phyloP scores from a whole-genome alignment of 192 early-diverging fungal genomes.

The Rhizophagus clarus region DNA sequence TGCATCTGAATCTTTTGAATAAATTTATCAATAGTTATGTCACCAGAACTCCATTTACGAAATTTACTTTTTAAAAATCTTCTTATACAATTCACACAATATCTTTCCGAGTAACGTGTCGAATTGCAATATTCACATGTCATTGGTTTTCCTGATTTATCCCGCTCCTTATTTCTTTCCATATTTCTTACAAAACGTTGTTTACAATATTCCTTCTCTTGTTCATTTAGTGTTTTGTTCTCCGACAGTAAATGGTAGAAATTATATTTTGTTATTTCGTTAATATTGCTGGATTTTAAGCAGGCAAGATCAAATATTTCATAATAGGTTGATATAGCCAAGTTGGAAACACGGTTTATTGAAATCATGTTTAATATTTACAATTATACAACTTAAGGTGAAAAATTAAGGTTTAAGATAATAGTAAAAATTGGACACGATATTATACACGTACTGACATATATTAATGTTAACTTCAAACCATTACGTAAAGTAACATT shows the following conservation, averaged over 20 bases:
- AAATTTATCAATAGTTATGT: not conserved
- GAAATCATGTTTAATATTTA: too few species aligned
- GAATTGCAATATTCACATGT: not conserved
- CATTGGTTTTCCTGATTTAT: not conserved
- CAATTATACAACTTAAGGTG: too few species aligned
- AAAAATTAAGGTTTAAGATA: too few species aligned
- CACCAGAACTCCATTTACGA: not conserved
- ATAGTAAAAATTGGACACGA: too few species aligned
- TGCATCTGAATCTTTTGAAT: not conserved
- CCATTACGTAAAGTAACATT: too few species aligned
- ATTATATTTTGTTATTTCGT: not conserved
- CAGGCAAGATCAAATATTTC: not conserved
- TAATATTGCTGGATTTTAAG: not conserved
- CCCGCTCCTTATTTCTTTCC: not conserved
- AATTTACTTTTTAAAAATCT: not conserved
- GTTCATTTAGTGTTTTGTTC: not conserved
- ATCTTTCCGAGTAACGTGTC: not conserved
- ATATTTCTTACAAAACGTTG: not conserved
- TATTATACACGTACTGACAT: too few species aligned
- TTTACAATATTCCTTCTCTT: not conserved
- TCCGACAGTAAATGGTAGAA: not conserved
- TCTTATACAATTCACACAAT: conserved; percentile 13
- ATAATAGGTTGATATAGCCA: not conserved
- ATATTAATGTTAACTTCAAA: too few species aligned
- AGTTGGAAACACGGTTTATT: too few species aligned